Evolutionary conservation across 2,329 filamentous ascomycete species (phyloP), one percentile per base, ranked within the genome.

Genomic region (Fusarium sp.): DNA sequence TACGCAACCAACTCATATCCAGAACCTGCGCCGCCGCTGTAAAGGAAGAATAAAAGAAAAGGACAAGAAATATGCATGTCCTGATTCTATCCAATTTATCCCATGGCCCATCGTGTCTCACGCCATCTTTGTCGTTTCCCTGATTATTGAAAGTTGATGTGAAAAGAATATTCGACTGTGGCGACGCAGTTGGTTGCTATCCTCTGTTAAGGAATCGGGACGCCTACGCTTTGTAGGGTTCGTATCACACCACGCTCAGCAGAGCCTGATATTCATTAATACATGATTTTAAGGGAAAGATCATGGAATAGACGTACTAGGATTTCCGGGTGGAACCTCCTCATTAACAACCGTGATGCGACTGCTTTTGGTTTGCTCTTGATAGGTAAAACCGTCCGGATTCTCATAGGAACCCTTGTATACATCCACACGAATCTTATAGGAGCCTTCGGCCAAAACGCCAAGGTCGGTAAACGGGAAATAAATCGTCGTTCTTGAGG

Each of bases 391-490:
- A 8, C 70, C 60, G 9, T 55, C 47, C 5, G 59, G 30, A 16
- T 72, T 22, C 4, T 67, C 45, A 18, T 63, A 56, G 22, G 57
- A 49, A 27, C 72, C 70, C 40, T 71, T 69, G 58, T 79, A 79
- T 2, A 77, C 38, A 32, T 80, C 77, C 8, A 80, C 44, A 18
- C 74, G 74, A 42, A 80, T 67, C 5, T 46, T 70, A 47, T 74
- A 80, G 8, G 43, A 51, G 1, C 79, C 79, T 3, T 63, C 55
- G 7, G 42, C 29, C 0, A 42, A 22, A n/a, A 79, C 72, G 4
- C 61, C 57, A 25, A 80, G 68, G 27, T 78, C 61, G 5, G 63
- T 10, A 34, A 78, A 80, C 7, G 71, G 58, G 49, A 77, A 80
- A 8, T 71, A 58, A 6, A 75, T 56, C 2, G 67, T 65, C 5